Evolutionary conservation across 2,329 filamentous ascomycete genomes (phyloP), one percentile per base, ranked within the genome.

Genomic region (Ophiostoma novo-ulmi): DNA sequence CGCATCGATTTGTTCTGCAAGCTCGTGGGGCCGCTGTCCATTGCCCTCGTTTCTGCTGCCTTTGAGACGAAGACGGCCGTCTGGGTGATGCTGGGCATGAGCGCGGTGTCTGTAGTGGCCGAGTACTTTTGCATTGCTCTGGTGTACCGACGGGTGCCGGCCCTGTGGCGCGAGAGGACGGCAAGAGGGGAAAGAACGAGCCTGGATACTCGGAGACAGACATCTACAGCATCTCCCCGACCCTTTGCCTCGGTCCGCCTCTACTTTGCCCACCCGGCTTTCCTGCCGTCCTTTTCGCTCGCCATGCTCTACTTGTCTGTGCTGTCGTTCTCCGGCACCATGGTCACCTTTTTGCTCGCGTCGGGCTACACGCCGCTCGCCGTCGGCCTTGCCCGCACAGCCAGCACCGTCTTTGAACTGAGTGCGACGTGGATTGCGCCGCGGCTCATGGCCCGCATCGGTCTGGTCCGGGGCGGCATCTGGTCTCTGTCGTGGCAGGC

Each of bases 401-500:
- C 82, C 5, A 84, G 85, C 39, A 84, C 85, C 0, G 70, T 82
- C 2, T 82, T 87, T 68, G 89, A 91, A 76, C 78, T 91, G 2
- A 80, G 80, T 8, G 87, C 88, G 0, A 91, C 89, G 0, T 89
- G 85, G 82, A 76, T 84, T 0, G 86, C 84, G 0, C 88, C 88
- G 0, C 78, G 80, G 70, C 76, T 89, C 17, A 88, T 88, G 82
- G 75, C 74, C 2, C 79, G 78, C 55, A 84, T 89, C 55, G 87
- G 88, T 0, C 80, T 84, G 0, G 81, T 91, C 8, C 81, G 91
- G n/a, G 83, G 85, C 0, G 91, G 90, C 0, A 81, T 93, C 3
- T 93, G 91, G 91, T 88, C 87, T 73, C 76, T 89, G 11, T 88
- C 85, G 70, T 91, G 88, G 85, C 89, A 93, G 76, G 80, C 89